Percentiles rank a stretch among this genome's conserved stretches.
phyloP scores from a whole-genome alignment of 2,329 filamentous ascomycete genomes.

The Penicillium concentricum region DNA sequence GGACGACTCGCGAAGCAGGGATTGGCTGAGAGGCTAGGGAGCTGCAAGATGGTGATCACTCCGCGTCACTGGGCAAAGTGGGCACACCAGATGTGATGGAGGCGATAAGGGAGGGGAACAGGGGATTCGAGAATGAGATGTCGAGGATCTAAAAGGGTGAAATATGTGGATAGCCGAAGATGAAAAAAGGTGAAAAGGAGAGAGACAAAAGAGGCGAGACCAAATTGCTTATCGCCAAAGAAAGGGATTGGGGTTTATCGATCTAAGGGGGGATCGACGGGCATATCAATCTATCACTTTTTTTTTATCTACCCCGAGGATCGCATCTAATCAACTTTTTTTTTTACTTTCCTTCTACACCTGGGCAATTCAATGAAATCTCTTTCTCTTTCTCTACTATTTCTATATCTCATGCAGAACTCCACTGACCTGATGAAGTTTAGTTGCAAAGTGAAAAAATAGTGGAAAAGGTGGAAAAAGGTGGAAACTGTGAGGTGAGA shows the following conservation, averaged over 20 bases:
- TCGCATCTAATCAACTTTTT: conserved; percentile 18
- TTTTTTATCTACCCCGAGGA: conserved; percentile 14
- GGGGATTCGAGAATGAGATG: background rate
- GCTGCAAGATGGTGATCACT: conserved; percentile 24
- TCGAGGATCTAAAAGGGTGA: background rate
- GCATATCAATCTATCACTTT: conserved; percentile 28
- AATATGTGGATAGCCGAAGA: conserved; percentile 1
- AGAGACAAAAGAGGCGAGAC: conserved; percentile 5
- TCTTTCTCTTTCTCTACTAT: conserved; percentile 8
- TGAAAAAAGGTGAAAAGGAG: conserved; percentile 3
- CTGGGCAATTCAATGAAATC: background rate
- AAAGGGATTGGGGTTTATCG: conserved; percentile 25
- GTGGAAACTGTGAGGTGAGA: conserved; percentile 3
- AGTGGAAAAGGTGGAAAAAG: conserved; percentile 17
- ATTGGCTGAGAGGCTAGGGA: conserved; percentile 20
- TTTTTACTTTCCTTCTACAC: background rate
- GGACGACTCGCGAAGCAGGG: conserved; percentile 9
- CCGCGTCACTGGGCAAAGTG: conserved; percentile 6
- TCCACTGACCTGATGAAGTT: conserved; percentile 30
- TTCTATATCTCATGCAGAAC: conserved; percentile 29
- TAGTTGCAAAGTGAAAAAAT: conserved; percentile 15
- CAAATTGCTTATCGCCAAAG: conserved; percentile 9
- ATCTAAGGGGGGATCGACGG: conserved; percentile 28
- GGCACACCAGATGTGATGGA: conserved; percentile 6
- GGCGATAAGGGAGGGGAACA: background rate